Base-by-base conservation (phyloP, 2,329 filamentous ascomycete genomes). In the Beauveria sp. region DNA sequence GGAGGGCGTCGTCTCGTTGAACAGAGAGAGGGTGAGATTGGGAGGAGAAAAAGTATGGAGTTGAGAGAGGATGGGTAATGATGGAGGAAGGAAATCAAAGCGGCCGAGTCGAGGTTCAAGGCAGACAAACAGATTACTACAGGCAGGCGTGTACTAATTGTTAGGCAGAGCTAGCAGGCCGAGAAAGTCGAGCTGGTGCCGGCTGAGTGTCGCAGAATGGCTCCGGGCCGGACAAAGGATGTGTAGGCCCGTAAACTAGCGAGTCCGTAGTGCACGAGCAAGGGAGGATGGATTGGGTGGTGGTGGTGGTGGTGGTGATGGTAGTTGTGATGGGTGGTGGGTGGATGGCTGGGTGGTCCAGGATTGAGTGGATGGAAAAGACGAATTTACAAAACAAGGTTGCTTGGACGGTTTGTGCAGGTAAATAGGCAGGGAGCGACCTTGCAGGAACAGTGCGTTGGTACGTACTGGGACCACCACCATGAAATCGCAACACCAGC, bases 161-260 rank as follows among this genome's bases (percentile, higher is more conserved):
- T 20, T 38, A 20, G 43, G 55, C 45, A 49, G 20, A 12, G 52
- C n/a, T 42, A 26, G 28, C 22, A 45, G 52, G 38, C 26, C 42
- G 22, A 28, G 22, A 22, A 24, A 34, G 24, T 2, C 16, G 14
- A 22, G 16, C 34, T 34, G 26, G 26, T 8, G 26, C 9, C 16
- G 53, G 40, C 53, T 47, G 54, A 28, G 6, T 22, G 55, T 58
- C 30, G 55, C 55, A 58, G 45, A 58, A 57, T 38, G 24, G 43
- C 43, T 20, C 12, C 54, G 43, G 26, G 53, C 42, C 24, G 26
- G 30, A 56, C 40, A 45, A 34, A 34, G 7, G 22, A 26, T 24
- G 20, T 12, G 24, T 28, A 20, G 14, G 9, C 26, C 34, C 26
- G 49, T 30, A 20, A 18, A 24, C n/a, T 22, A 38, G 34, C 50